Conservation (phyloP, 257 asterid species). For the Cordia subcordata region DNA sequence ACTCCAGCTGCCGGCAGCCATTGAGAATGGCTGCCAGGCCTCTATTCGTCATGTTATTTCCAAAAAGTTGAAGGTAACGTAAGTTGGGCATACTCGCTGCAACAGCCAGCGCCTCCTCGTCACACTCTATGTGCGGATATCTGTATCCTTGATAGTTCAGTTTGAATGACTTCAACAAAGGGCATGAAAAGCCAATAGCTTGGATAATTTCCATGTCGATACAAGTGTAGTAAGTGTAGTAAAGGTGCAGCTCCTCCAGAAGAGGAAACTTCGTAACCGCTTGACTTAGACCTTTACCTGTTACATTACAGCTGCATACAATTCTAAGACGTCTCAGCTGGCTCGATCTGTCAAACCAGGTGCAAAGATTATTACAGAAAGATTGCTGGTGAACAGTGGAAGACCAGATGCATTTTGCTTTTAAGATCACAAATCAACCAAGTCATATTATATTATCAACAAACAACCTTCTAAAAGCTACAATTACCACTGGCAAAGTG, state of each 20-base stretch:
- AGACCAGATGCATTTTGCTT: too few species aligned
- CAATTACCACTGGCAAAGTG: too few species aligned
- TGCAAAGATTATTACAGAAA: background rate
- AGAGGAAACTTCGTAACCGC: conserved; percentile 29
- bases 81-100: conserved; percentile 41
- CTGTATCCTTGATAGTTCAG: conserved; percentile 5
- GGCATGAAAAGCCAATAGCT: conserved; percentile 34
- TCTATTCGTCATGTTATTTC: conserved; percentile 20
- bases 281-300: conserved; percentile 15
- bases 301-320: conserved; percentile 12
- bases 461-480: too few species aligned
- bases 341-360: conserved; percentile 28
- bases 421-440: too few species aligned
- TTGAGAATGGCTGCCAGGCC: conserved; percentile 42
- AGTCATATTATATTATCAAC: too few species aligned
- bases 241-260: conserved; percentile 50
- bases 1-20: conserved; percentile 45
- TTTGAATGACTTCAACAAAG: conserved; percentile 32
- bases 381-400: too few species aligned
- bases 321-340: conserved; percentile 35
- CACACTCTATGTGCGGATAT: background rate
- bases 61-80: conserved; percentile 31
- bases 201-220: conserved; percentile 19
- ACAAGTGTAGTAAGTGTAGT: background rate
- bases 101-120: conserved; percentile 32